Conservation (phyloP, 148 eudicot species). For the Spergularia bocconei region DNA sequence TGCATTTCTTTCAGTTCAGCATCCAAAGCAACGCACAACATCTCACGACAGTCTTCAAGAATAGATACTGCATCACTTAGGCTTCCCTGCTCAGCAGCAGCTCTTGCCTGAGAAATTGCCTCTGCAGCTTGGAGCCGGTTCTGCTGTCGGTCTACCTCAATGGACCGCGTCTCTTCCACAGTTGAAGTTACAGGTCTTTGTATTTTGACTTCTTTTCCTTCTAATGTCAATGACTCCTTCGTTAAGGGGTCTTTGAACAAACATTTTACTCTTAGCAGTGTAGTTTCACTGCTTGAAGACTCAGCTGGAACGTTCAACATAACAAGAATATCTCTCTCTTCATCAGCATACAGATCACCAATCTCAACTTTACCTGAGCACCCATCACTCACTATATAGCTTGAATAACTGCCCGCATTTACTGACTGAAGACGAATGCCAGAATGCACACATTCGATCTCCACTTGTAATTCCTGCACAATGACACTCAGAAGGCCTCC, state of each 20-base stretch:
- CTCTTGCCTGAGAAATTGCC: slow-evolving; percentile 60
- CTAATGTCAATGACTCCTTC: slow-evolving; percentile 38
- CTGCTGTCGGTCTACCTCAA: slow-evolving; percentile 75
- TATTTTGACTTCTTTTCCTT: slow-evolving; percentile 45
- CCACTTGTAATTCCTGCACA: slow-evolving; percentile 55
- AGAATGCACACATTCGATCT: slow-evolving; percentile 49
- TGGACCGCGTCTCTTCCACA: slow-evolving; percentile 33
- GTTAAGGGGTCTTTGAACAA: slow-evolving; percentile 52
- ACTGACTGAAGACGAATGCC: slow-evolving; percentile 37
- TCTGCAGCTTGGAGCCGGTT: slow-evolving; percentile 71
- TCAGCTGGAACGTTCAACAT: slow-evolving; percentile 49
- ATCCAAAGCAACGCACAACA: slow-evolving; percentile 51
- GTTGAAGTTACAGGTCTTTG: slow-evolving; percentile 37
- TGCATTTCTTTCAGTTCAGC: slow-evolving; percentile 80
- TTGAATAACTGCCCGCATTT: slow-evolving; percentile 64
- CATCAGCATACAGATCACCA: slow-evolving; percentile 86
- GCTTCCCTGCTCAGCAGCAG: slow-evolving; percentile 67
- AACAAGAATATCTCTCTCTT: slow-evolving; percentile 74
- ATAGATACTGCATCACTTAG: slow-evolving; percentile 48
- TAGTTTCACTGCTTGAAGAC: slow-evolving; percentile 27
- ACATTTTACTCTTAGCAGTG: slow-evolving; percentile 48
- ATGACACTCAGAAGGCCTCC: slow-evolving; percentile 87
- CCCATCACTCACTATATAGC: slow-evolving; percentile 27
- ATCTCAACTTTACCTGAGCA: slow-evolving; percentile 49
- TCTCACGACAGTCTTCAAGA: slow-evolving; percentile 49